These are phyloP conservation scores for Melanogaster broomeanus DNA, from an alignment of 768 basidiomycete genomes.

Conservation along the genomic window DNA sequence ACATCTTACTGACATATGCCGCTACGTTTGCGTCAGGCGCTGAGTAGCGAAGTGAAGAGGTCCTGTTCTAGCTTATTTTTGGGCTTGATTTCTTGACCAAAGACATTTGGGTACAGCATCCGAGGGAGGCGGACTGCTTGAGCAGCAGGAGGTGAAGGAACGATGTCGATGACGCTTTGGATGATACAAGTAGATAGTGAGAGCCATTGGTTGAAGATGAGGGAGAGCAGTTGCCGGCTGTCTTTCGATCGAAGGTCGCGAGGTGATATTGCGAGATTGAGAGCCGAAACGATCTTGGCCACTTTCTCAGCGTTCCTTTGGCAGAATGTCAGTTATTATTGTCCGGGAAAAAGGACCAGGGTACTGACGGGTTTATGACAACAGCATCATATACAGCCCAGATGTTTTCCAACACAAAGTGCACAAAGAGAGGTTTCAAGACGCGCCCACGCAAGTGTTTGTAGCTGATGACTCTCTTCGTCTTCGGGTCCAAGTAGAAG, in stretches of 20 bases:
- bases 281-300: slow-evolving; percentile 79
- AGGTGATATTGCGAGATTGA: slow-evolving; percentile 81
- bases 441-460: slow-evolving; percentile 86
- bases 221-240: slow-evolving; percentile 73
- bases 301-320: slow-evolving; percentile 87
- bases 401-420: slow-evolving; percentile 95
- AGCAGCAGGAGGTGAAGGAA: slow-evolving; percentile 85
- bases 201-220: slow-evolving; percentile 95
- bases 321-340: slow-evolving; percentile 13
- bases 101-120: slow-evolving; percentile 85
- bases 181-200: slow-evolving; percentile 92
- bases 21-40: slow-evolving; percentile 59
- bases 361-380: slow-evolving; percentile 81
- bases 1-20: slow-evolving; percentile 98
- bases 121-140: slow-evolving; percentile 85
- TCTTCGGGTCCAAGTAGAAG: slow-evolving; percentile 95
- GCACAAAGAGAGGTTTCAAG: slow-evolving; percentile 94
- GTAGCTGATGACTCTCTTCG: slow-evolving; percentile 87
- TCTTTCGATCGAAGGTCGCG: slow-evolving; percentile 94
- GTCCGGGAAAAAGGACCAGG: not conserved
- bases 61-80: slow-evolving; percentile 83
- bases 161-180: slow-evolving; percentile 87
- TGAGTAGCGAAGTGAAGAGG: slow-evolving; percentile 71
- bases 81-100: slow-evolving; percentile 58
- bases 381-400: slow-evolving; percentile 97